Base-by-base conservation (phyloP, 2,329 filamentous ascomycete species). In the Conoideocrella luteorostrata region DNA sequence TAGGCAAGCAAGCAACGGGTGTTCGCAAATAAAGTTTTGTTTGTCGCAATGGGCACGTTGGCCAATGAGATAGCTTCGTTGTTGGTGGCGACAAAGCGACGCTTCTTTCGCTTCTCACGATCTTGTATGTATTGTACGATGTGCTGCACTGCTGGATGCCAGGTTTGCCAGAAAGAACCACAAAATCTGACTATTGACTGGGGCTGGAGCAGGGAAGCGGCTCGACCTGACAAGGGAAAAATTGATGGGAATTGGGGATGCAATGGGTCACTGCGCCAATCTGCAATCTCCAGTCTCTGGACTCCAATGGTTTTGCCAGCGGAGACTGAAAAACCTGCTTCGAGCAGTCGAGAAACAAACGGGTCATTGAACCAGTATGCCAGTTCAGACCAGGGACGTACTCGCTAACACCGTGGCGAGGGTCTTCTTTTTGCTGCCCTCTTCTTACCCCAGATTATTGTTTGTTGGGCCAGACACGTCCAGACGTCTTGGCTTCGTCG, bases 151-250 rank as follows among this genome's bases (percentile, higher is more conserved):
- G 12, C 11, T 20, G 15, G 13, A 15, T 6, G 4, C 4, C 17
- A 33, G 12, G 29, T n/a, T n/a, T n/a, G n/a, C n/a, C n/a, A 41
- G 15, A 33, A 41, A 24, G 22, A 32, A n/a, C 38, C n/a, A n/a
- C n/a, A n/a, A n/a, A n/a, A n/a, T n/a, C n/a, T n/a, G n/a, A n/a
- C n/a, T n/a, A n/a, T n/a, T n/a, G n/a, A n/a, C n/a, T n/a, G n/a
- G 39, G 39, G 29, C 22, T 29, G 21, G 21, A 43, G 23, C 41
- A 43, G 41, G 41, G 41, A 36, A 37, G 40, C 18, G 15, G n/a
- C 12, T 10, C 22, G n/a, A n/a, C n/a, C n/a, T n/a, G 22, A 32
- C 5, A 32, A 15, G 29, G 29, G 15, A 32, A 5, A 32, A 13
- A 32, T 15, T 11, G 29, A 13, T 4, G 12, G 29, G 29, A 5